Conservation (phyloP, 192 early-diverging fungal species). For the Backusella psychrophila region DNA sequence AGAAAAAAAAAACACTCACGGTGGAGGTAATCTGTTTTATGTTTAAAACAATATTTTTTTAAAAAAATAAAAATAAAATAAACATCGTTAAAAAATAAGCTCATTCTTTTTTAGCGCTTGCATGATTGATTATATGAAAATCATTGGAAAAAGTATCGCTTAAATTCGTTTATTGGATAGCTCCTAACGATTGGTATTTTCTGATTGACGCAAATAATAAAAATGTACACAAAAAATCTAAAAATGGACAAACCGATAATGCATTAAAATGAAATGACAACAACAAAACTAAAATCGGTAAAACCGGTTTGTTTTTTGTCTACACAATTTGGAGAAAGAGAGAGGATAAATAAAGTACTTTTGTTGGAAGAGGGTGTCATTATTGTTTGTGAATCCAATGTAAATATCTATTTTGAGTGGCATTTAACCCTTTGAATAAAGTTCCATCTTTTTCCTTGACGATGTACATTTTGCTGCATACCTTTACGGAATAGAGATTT, state of each 20-base stretch:
- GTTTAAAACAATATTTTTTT: background rate
- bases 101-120: background rate
- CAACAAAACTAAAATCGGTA: background rate
- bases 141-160: background rate
- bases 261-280: background rate
- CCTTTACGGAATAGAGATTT: background rate
- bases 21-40: background rate
- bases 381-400: background rate
- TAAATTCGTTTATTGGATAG: background rate
- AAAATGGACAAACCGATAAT: background rate
- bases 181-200: background rate
- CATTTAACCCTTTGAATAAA: background rate
- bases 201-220: too few relatives aligned
- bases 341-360: too few relatives aligned
- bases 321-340: background rate
- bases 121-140: background rate
- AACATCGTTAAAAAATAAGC: background rate
- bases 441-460: background rate
- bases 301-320: background rate
- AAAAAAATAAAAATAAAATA: too few relatives aligned
- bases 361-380: background rate
- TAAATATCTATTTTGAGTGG: background rate
- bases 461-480: background rate
- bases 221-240: background rate
- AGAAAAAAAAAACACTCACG: background rate